Evolutionary conservation across 202 grass and related monocot genomes (phyloP).

Genomic region (Brachypodium distachyon): DNA sequence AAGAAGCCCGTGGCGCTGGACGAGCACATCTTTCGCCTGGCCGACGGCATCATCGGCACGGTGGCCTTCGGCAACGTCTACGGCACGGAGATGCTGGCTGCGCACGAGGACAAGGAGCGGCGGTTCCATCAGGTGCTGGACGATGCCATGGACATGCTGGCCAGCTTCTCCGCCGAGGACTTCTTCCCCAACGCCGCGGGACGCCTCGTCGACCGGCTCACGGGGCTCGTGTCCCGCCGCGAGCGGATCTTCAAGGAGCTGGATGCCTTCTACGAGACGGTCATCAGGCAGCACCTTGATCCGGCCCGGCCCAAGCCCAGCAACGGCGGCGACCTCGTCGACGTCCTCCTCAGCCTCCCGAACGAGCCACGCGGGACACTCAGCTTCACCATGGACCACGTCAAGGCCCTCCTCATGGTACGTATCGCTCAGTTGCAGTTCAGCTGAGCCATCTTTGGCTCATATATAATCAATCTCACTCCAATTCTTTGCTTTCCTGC

Average conservation of each 20-base stretch:
- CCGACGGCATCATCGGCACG: conserved; percentile 36
- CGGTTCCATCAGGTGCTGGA: conserved; percentile 23
- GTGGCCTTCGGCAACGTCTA: conserved; percentile 38
- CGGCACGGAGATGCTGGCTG: conserved; percentile 17
- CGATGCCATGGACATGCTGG: conserved; percentile 17
- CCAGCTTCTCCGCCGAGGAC: conserved; percentile 29
- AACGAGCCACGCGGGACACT: too few species aligned
- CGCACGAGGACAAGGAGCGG: not conserved
- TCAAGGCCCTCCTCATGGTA: too few species aligned
- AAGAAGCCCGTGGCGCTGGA: conserved; percentile 10
- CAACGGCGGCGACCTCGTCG: not conserved
- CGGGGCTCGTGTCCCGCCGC: conserved; percentile 11
- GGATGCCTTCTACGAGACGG: conserved; percentile 26
- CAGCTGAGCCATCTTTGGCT: too few species aligned
- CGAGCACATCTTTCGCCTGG: conserved; percentile 19
- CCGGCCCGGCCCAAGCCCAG: not conserved
- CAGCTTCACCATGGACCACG: too few species aligned
- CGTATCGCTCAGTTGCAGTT: too few species aligned
- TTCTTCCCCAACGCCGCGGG: too few species aligned
- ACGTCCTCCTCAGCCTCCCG: conserved; percentile 8
- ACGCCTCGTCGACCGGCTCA: conserved; percentile 23
- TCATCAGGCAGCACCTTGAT: conserved; percentile 34
- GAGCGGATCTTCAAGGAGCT: conserved; percentile 24
- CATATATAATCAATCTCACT: not conserved
- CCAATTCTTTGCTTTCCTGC: too few species aligned